Evolutionary conservation across 768 basidiomycete species (phyloP), one percentile per base, ranked within the genome.

Genomic region (Candolleomyces aberdarensis): DNA sequence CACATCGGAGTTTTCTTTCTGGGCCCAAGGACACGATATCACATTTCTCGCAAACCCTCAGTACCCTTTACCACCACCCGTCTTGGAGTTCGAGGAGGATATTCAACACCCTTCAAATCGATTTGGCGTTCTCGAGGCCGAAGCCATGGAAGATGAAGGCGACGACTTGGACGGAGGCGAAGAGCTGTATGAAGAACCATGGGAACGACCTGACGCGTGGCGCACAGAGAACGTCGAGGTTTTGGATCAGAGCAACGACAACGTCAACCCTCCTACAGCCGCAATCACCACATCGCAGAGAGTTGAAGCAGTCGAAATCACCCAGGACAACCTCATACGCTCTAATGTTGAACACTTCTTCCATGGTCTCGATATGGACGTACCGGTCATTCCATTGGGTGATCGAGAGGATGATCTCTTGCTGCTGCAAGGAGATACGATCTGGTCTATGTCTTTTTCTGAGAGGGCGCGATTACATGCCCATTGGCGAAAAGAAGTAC

Each of bases 401-500:
- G 43, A 74, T 63, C 79, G 83, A 1, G 52, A 71, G 2, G 50
- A 87, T 11, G 68, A 73, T 0, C 66, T 63, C 3, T 72, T 85
- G 13, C 70, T 83, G 36, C 8, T 36, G 3, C 53, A 67, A 0
- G 64, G 66, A 14, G 74, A 66, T 0, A 67, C 75, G 32, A 73
- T 88, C 19, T 91, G 88, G 89, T 54, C 62, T 0, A 78, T 88
- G 78, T 85, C 85, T 3, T 48, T 47, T 4, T 7, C 32, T 0
- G 89, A 91, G 65, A 80, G 89, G 1, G 48, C 65, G 10, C 66
- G 62, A 1, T 68, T 89, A 0, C 71, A 81, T 52, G 55, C 63
- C 0, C 76, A 72, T 51, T 90, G 85, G 88, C 72, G 75, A 8
- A 71, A 76, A 3, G 69, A 77, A 58, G 75, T 81, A 31, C 76